phyloP scores from a whole-genome alignment of 148 eudicot species.

The Nepenthes gracilis region DNA sequence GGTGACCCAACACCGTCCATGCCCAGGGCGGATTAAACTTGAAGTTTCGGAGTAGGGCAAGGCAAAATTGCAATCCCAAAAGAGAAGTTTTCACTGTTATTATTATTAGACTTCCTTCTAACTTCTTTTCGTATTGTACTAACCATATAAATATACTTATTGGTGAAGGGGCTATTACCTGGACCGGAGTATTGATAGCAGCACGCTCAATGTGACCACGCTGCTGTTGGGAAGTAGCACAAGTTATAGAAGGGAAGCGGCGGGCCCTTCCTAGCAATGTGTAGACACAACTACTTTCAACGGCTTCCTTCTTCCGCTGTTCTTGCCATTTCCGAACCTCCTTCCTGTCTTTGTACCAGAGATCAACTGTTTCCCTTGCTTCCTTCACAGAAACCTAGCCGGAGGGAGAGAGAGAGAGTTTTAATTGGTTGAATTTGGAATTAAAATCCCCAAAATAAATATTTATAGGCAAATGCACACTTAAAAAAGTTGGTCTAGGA shows the following conservation, averaged over 20 bases:
- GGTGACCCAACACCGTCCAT: no score
- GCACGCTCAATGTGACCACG: slow-evolving; percentile 89
- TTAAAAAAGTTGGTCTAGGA: no score
- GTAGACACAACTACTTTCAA: slow-evolving; percentile 26
- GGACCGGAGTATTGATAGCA: slow-evolving; percentile 98
- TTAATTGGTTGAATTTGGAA: no score
- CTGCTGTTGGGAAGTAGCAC: slow-evolving; percentile 25
- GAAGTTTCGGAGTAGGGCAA: no score
- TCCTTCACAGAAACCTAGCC: slow-evolving; percentile 72
- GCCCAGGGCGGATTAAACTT: no score
- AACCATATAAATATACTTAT: no score
- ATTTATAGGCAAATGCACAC: no score
- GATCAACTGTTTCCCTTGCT: slow-evolving; percentile 85
- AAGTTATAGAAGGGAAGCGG: slow-evolving; percentile 47
- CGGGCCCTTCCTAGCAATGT: slow-evolving; percentile 89
- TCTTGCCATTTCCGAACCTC: slow-evolving; percentile 85
- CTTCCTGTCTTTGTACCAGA: slow-evolving; percentile 83
- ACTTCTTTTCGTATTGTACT: no score
- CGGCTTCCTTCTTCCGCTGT: slow-evolving; percentile 63
- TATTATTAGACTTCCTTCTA: no score
- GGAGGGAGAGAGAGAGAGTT: neutral
- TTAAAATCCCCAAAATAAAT: no score
- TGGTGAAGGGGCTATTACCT: slow-evolving; percentile 26
- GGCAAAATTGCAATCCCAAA: no score
- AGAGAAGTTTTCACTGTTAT: no score